Conservation (phyloP, 2,329 filamentous ascomycete genomes). For the Chaetomium olivaceum region DNA sequence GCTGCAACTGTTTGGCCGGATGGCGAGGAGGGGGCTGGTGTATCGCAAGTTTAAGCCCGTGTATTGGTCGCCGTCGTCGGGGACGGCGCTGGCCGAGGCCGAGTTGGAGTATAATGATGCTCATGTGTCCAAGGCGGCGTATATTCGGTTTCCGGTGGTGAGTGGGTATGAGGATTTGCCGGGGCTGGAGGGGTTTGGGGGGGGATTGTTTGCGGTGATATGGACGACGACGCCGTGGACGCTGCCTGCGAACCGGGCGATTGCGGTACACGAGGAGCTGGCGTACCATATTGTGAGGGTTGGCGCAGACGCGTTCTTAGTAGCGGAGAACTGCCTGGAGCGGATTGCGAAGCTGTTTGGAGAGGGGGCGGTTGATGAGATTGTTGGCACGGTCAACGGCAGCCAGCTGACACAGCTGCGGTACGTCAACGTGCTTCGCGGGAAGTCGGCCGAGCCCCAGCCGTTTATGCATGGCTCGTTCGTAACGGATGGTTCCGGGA, state of each 20-base stretch:
- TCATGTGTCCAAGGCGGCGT: constrained; percentile 72
- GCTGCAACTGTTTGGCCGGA: constrained; percentile 70
- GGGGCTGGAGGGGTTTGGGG: constrained; percentile 43
- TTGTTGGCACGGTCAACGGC: constrained; percentile 63
- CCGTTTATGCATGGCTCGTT: constrained; percentile 83
- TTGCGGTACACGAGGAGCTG: constrained; percentile 76
- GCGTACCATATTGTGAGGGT: constrained; percentile 69
- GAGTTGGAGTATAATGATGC: constrained; percentile 82
- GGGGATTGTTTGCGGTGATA: constrained; percentile 74
- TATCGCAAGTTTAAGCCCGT: constrained; percentile 80
- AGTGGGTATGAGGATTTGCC: constrained; percentile 28
- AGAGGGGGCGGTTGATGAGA: constrained; percentile 42
- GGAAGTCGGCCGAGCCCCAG: constrained; percentile 56
- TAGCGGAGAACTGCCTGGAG: constrained; percentile 72
- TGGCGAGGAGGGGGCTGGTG: constrained; percentile 72
- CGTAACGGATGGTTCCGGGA: constrained; percentile 86
- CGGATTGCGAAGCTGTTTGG: constrained; percentile 54
- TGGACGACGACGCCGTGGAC: constrained; percentile 99
- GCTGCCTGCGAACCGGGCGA: constrained; percentile 85
- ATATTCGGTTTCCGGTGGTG: constrained; percentile 74
- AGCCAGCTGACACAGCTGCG: constrained; percentile 63
- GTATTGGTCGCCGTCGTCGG: constrained; percentile 80
- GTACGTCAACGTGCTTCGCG: constrained; percentile 72
- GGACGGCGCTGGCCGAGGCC: constrained; percentile 78
- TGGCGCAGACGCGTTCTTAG: constrained; percentile 61